These are phyloP conservation scores for Colletotrichum sidae DNA, from an alignment of 2,329 filamentous ascomycete genomes.

Conservation along the genomic window DNA sequence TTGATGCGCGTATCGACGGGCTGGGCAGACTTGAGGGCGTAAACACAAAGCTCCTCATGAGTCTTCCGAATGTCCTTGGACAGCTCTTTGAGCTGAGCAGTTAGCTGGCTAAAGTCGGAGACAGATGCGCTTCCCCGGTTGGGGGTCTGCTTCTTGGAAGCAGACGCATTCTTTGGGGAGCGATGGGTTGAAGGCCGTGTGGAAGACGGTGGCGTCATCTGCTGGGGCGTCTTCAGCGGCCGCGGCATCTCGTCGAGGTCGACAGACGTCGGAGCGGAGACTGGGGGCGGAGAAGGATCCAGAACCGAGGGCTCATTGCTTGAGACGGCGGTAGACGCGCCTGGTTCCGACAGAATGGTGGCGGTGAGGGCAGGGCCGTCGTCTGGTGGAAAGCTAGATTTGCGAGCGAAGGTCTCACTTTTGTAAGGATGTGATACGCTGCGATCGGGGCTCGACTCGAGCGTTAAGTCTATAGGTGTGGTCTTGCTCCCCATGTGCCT, in stretches of 20 bases:
- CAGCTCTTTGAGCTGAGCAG: conserved; percentile 40
- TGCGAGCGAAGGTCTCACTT: too few relatives aligned
- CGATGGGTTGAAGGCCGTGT: conserved; percentile 38
- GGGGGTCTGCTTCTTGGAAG: conserved; percentile 44
- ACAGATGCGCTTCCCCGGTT: conserved; percentile 50
- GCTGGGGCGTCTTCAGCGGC: conserved; percentile 24
- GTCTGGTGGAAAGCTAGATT: conserved; percentile 12
- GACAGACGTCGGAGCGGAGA: conserved; percentile 32
- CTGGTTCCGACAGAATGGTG: conserved; percentile 26
- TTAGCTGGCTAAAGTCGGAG: conserved; percentile 50
- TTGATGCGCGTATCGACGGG: conserved; percentile 53
- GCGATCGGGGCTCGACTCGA: conserved; percentile 19
- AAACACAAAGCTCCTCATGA: conserved; percentile 58
- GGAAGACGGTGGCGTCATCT: conserved; percentile 35
- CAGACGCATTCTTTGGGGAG: conserved; percentile 42
- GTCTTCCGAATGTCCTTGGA: conserved; percentile 57
- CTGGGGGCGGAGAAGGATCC: conserved; percentile 35
- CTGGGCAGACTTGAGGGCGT: conserved; percentile 58
- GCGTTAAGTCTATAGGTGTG: conserved; percentile 24
- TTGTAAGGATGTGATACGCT: too few relatives aligned
- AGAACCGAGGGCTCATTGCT: conserved; percentile 35
- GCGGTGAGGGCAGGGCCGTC: conserved; percentile 6
- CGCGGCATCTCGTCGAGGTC: conserved; percentile 36
- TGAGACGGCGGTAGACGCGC: conserved; percentile 33
- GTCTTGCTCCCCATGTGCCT: too few relatives aligned